Evolutionary conservation across 1,139 yeast species (phyloP).

Genomic region (Hemisphaericaspora xylanilytica): DNA sequence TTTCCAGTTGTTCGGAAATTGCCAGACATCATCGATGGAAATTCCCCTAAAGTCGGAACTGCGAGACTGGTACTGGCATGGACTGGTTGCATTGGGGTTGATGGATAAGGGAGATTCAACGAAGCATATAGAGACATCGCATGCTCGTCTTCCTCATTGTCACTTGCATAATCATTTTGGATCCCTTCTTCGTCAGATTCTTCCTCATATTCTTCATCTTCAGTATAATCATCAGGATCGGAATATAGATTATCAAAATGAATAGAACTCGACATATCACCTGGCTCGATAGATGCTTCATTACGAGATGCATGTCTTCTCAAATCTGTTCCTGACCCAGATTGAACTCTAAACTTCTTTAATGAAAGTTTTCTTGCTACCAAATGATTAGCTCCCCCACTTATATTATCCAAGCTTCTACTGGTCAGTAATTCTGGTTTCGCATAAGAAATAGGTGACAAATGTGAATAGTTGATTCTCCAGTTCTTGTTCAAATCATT

Average conservation of each 20-base stretch:
- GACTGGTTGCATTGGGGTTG: slow-evolving; percentile 16
- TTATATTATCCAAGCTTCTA: slow-evolving; percentile 23
- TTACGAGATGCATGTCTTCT: slow-evolving; percentile 6
- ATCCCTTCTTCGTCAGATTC: slow-evolving; percentile 17
- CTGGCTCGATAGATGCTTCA: slow-evolving; percentile 11
- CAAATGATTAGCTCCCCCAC: slow-evolving; percentile 20
- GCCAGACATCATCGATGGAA: slow-evolving; percentile 33
- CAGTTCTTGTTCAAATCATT: slow-evolving; percentile 1
- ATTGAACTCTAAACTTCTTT: slow-evolving; percentile 17
- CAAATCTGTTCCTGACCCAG: slow-evolving; percentile 18
- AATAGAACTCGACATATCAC: slow-evolving; percentile 8
- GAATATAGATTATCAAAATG: slow-evolving; percentile 8
- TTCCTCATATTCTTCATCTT: slow-evolving; percentile 10
- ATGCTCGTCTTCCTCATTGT: slow-evolving; percentile 49
- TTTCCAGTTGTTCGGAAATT: slow-evolving; percentile 4
- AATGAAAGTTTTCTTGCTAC: slow-evolving; percentile 19
- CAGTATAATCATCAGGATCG: slow-evolving; percentile 17
- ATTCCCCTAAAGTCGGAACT: slow-evolving; percentile 47
- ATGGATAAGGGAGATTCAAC: slow-evolving; percentile 27
- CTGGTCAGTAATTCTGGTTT: slow-evolving; percentile 8
- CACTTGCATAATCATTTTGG: slow-evolving; percentile 9
- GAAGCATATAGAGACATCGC: slow-evolving; percentile 51
- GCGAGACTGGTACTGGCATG: slow-evolving; percentile 26
- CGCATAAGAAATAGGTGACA: slow-evolving; percentile 13
- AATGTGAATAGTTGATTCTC: slow-evolving; percentile 19